phyloP scores from a whole-genome alignment of 768 basidiomycete species.

The Lactarius quietus region DNA sequence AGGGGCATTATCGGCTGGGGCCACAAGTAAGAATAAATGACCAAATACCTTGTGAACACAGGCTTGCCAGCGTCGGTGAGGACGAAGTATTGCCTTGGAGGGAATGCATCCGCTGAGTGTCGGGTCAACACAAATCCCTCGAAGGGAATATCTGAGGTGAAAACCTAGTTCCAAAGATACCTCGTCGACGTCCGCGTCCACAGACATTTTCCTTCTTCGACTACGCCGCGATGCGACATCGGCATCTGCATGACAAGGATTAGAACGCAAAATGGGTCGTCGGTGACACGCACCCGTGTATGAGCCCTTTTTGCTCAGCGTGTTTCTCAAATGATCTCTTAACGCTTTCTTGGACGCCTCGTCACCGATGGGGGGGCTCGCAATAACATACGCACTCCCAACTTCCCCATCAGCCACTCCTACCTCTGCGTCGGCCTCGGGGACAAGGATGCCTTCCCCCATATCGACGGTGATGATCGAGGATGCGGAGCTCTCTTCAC shows the following conservation, averaged over 20 bases:
- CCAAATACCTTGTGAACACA: slow-evolving; percentile 81
- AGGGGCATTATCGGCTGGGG: slow-evolving; percentile 1
- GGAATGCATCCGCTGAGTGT: slow-evolving; percentile 31
- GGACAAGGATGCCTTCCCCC: slow-evolving; percentile 63
- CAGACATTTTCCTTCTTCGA: slow-evolving; percentile 20
- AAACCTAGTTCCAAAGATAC: slow-evolving; percentile 20
- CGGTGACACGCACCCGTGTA: slow-evolving; percentile 42
- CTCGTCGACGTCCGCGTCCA: slow-evolving; percentile 25
- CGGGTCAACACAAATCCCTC: slow-evolving; percentile 1
- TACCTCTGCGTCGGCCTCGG: slow-evolving; percentile 63
- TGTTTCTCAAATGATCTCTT: slow-evolving; percentile 68
- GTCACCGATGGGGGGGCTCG: slow-evolving; percentile 41
- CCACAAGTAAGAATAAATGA: slow-evolving; percentile 3
- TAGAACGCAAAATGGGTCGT: not conserved
- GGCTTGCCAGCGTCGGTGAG: slow-evolving; percentile 97
- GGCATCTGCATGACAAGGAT: not conserved
- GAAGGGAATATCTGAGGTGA: not conserved
- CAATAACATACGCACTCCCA: slow-evolving; percentile 43
- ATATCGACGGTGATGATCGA: slow-evolving; percentile 66
- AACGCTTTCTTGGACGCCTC: slow-evolving; percentile 62
- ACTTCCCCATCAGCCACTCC: slow-evolving; percentile 55
- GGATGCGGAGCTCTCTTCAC: slow-evolving; percentile 48
- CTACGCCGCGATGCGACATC: slow-evolving; percentile 23
- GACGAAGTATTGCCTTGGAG: slow-evolving; percentile 81
- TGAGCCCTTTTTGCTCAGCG: slow-evolving; percentile 51